Percentiles rank a stretch among this genome's conserved stretches.
These are phyloP conservation scores for Cyberlindnera mycetangii DNA, from an alignment of 805 yeast genomes.

Conservation along the genomic window DNA sequence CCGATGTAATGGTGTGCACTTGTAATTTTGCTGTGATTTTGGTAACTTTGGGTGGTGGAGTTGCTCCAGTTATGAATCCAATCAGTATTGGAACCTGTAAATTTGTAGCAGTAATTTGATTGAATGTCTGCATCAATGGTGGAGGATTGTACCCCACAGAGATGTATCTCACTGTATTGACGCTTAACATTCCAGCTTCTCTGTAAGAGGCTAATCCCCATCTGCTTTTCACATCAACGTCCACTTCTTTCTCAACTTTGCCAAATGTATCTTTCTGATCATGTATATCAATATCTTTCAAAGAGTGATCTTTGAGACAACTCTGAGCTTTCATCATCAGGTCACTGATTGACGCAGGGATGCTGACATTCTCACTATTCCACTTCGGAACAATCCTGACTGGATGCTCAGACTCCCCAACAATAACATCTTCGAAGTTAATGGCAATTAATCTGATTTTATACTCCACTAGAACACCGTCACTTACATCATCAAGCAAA, in stretches of 20 bases:
- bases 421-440: not conserved
- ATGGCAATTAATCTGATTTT: not conserved
- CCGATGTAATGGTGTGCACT: not conserved
- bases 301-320: not conserved
- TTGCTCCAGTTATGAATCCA: not conserved
- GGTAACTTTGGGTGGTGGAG: not conserved
- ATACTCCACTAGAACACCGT: not conserved
- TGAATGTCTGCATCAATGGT: not conserved
- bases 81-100: not conserved
- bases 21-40: not conserved
- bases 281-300: not conserved
- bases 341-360: not conserved
- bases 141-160: not conserved
- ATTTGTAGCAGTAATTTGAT: not conserved
- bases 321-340: not conserved
- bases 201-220: not conserved
- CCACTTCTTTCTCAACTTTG: not conserved
- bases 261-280: not conserved
- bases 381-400: not conserved
- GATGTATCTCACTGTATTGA: not conserved
- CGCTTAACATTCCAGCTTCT: not conserved
- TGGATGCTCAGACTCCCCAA: not conserved
- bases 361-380: not conserved
- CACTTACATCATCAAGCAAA: not conserved
- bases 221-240: not conserved